phyloP scores from a whole-genome alignment of 768 basidiomycete genomes.

The Phaeotremella skinneri region DNA sequence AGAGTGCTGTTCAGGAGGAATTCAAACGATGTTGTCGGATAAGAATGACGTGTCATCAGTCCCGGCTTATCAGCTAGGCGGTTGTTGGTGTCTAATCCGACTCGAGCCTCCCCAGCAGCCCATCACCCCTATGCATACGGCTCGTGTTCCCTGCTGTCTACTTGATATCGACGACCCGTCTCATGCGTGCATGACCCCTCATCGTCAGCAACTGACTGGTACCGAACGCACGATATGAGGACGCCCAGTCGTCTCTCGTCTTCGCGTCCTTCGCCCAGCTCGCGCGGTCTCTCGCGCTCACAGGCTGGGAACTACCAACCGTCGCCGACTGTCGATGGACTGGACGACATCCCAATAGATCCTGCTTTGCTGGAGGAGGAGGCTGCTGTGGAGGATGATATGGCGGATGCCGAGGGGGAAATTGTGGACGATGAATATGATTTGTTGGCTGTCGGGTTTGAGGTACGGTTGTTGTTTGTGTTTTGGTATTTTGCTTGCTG shows the following conservation, averaged over 20 bases:
- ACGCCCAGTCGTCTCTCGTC: constrained; percentile 12
- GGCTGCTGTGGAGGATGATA: constrained; percentile 16
- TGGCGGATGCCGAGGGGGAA: constrained; percentile 33
- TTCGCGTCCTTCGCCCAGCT: constrained; percentile 9
- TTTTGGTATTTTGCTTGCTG: constrained; percentile 1
- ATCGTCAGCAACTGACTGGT: not conserved
- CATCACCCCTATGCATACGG: too few species aligned
- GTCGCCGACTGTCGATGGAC: not conserved
- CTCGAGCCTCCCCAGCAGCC: too few species aligned
- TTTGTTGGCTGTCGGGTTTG: constrained; percentile 1
- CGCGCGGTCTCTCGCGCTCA: constrained; percentile 6
- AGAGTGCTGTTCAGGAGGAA: not conserved
- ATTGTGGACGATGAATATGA: constrained; percentile 28
- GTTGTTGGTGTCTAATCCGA: not conserved
- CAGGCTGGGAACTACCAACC: not conserved
- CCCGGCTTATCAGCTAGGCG: not conserved
- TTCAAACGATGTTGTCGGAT: not conserved
- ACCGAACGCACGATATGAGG: constrained; percentile 7
- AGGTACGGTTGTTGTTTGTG: not conserved
- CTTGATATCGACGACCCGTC: not conserved
- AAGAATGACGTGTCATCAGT: constrained; percentile 3
- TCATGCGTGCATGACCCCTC: not conserved
- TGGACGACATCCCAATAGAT: constrained; percentile 24
- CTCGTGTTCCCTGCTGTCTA: too few species aligned
- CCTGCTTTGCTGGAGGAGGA: constrained; percentile 22